Evolutionary conservation across 2,329 filamentous ascomycete species (phyloP).

Genomic region (Zasmidium cellare): DNA sequence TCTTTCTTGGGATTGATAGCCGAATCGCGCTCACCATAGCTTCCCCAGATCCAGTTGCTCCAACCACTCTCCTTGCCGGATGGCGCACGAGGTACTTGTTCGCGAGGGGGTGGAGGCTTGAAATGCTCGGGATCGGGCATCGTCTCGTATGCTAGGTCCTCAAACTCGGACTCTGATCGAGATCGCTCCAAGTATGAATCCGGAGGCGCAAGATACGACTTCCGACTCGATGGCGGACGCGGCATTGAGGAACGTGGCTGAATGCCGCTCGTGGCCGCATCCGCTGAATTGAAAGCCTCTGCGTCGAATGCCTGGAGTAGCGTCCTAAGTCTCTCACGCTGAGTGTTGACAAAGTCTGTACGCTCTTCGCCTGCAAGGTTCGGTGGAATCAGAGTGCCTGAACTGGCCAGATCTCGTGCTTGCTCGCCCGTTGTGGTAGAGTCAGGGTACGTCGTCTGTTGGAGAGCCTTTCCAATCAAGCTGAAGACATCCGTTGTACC

Average conservation of each 20-base stretch:
- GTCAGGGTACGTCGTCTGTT: slow-evolving; percentile 42
- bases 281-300: slow-evolving; percentile 62
- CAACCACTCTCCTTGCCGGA: slow-evolving; percentile 27
- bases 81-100: background rate
- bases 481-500: slow-evolving; percentile 70
- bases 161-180: slow-evolving; percentile 84
- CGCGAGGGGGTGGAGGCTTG: slow-evolving; percentile 5
- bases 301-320: slow-evolving; percentile 76
- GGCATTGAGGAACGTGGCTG: slow-evolving; percentile 25
- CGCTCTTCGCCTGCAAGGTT: slow-evolving; percentile 68
- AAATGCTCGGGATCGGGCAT: slow-evolving; percentile 38
- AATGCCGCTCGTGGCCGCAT: slow-evolving; percentile 20
- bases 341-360: slow-evolving; percentile 72
- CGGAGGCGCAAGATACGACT: slow-evolving; percentile 27
- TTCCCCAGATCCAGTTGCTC: slow-evolving; percentile 40
- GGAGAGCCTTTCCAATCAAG: slow-evolving; percentile 72
- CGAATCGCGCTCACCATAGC: slow-evolving; percentile 39
- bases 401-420: slow-evolving; percentile 56
- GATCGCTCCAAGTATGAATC: slow-evolving; percentile 66
- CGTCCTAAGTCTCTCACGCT: slow-evolving; percentile 74
- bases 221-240: slow-evolving; percentile 28
- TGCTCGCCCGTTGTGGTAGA: slow-evolving; percentile 40
- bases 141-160: slow-evolving; percentile 46
- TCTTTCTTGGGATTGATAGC: slow-evolving; percentile 34
- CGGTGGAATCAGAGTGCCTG: slow-evolving; percentile 68